Conservation (phyloP, 108 stramenopile species). For the Seminavis robusta region DNA sequence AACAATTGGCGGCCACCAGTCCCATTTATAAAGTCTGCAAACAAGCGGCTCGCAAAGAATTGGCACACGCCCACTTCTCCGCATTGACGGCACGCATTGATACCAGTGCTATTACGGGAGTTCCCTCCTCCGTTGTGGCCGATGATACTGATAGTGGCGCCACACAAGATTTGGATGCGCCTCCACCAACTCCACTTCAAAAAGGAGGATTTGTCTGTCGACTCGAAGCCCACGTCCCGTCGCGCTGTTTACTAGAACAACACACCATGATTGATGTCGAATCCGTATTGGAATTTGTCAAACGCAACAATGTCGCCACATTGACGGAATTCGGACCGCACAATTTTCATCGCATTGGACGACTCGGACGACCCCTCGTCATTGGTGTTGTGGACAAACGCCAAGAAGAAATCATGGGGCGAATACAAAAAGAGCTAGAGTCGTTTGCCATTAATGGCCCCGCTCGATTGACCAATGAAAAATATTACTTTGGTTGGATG, state of each 20-base stretch:
- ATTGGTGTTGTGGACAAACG: slow-evolving; percentile 69
- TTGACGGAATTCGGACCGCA: slow-evolving; percentile 53
- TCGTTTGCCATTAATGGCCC: slow-evolving; percentile 1
- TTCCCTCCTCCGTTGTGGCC: too few species aligned
- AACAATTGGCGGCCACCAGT: slow-evolving; percentile 2
- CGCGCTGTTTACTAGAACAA: not conserved
- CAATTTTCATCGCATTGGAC: slow-evolving; percentile 71
- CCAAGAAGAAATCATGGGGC: slow-evolving; percentile 31
- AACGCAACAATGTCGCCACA: slow-evolving; percentile 54
- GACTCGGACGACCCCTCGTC: slow-evolving; percentile 59
- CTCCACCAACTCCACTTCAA: too few species aligned
- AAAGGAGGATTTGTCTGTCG: slow-evolving; percentile 10
- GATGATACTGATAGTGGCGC: too few species aligned
- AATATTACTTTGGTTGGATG: slow-evolving; percentile 70
- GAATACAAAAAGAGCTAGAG: slow-evolving; percentile 17
- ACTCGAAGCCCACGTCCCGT: not conserved
- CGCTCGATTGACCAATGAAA: slow-evolving; percentile 12
- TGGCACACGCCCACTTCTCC: too few species aligned
- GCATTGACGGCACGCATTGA: too few species aligned
- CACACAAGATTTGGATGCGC: too few species aligned
- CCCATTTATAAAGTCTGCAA: too few species aligned
- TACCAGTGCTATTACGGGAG: too few species aligned
- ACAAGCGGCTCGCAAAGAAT: too few species aligned
- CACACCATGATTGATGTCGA: slow-evolving; percentile 3
- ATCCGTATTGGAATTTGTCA: slow-evolving; percentile 45